Conservation (phyloP, 1,284 basidiomycete species). For the Coniferiporia weirii region DNA sequence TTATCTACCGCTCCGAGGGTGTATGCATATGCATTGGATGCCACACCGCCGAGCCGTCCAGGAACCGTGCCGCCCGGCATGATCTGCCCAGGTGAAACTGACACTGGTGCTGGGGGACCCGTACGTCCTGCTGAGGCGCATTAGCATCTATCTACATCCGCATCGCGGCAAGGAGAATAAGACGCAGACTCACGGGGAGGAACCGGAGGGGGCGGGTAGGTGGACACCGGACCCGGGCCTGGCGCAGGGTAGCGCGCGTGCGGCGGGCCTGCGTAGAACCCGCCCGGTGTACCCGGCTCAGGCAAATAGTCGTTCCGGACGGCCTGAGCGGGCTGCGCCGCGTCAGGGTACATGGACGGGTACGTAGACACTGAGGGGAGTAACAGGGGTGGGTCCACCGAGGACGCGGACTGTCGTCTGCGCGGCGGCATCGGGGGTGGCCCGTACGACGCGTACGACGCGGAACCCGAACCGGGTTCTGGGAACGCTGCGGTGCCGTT, state of each 20-base stretch:
- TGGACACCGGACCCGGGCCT: neutral
- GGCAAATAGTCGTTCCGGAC: neutral
- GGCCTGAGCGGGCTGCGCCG: neutral
- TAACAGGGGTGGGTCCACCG: neutral
- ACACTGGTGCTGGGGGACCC: neutral
- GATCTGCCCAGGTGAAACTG: conserved; percentile 11
- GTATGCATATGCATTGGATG: conserved; percentile 27
- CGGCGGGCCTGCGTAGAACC: conserved; percentile 1
- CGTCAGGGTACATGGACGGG: conserved; percentile 5
- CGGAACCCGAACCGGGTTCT: neutral
- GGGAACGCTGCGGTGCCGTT: neutral
- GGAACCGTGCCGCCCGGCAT: conserved; percentile 21
- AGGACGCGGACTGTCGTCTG: neutral
- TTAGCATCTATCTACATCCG: neutral
- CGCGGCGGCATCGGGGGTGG: neutral
- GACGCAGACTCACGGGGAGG: conserved; percentile 33
- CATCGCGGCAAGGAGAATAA: neutral
- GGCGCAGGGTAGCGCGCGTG: neutral
- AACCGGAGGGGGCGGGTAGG: conserved; percentile 19
- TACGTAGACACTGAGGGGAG: neutral
- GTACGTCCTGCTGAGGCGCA: neutral
- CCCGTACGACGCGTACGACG: neutral
- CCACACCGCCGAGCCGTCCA: neutral
- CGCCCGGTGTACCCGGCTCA: neutral
- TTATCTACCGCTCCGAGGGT: conserved; percentile 38